These are phyloP conservation scores for Collariella sp. DNA, from an alignment of 495 filamentous ascomycete genomes.

Conservation along the genomic window DNA sequence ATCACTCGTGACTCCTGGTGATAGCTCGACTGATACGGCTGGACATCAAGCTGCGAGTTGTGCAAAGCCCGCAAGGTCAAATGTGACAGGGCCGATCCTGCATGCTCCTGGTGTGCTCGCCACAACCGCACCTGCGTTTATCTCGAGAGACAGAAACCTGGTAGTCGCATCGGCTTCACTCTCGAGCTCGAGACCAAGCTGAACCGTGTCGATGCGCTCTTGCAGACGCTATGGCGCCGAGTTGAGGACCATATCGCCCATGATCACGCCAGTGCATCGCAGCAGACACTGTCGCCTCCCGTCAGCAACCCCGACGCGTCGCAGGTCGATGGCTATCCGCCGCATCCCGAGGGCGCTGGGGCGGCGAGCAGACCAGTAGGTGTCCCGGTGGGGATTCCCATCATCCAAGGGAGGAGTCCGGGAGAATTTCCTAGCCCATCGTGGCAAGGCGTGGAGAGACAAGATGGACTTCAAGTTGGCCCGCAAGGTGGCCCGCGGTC, in stretches of 20 bases:
- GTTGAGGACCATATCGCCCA: neutral
- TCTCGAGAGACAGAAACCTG: neutral
- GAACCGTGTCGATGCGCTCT: neutral
- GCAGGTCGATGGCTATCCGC: neutral
- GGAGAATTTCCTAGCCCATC: neutral
- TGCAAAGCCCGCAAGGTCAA: neutral
- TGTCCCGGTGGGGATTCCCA: neutral
- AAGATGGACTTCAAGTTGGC: neutral
- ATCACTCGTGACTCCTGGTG: neutral
- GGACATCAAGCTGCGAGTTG: neutral
- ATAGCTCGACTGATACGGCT: neutral
- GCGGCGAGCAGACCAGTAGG: neutral
- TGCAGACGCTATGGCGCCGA: neutral
- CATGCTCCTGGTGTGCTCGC: neutral
- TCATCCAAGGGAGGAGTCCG: neutral
- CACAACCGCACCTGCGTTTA: neutral
- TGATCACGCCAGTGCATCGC: neutral
- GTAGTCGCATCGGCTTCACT: neutral
- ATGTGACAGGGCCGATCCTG: neutral
- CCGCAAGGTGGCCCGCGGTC: neutral
- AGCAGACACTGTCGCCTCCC: neutral
- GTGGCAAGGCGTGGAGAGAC: neutral
- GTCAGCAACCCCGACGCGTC: neutral
- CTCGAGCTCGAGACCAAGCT: neutral
- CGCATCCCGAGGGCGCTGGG: neutral